Conservation (phyloP, 495 filamentous ascomycete genomes). For the Recurvomyces mirabilis region DNA sequence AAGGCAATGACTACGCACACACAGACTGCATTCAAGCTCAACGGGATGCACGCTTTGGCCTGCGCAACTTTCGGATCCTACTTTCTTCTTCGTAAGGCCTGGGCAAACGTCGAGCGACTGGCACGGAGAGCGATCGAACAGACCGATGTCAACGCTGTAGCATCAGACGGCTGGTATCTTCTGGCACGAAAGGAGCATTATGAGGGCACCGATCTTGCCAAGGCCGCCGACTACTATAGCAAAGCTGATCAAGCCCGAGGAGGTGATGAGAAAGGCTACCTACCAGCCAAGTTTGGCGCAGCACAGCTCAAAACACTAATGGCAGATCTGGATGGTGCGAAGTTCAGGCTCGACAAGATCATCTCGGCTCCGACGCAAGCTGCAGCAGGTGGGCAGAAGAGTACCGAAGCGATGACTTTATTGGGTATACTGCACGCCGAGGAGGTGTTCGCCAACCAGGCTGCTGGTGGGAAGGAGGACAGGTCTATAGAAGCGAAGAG, state of each 20-base stretch:
- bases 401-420: slow-evolving; percentile 79
- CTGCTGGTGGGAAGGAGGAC: slow-evolving; percentile 67
- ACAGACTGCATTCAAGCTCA: slow-evolving; percentile 86
- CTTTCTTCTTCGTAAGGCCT: slow-evolving; percentile 67
- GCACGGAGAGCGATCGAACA: slow-evolving; percentile 88
- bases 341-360: slow-evolving; percentile 87
- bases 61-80: slow-evolving; percentile 82
- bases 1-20: slow-evolving; percentile 90
- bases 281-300: slow-evolving; percentile 85
- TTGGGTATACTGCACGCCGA: slow-evolving; percentile 85
- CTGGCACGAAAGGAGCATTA: slow-evolving; percentile 84
- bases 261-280: slow-evolving; percentile 72
- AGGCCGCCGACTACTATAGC: slow-evolving; percentile 70
- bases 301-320: slow-evolving; percentile 79
- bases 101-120: slow-evolving; percentile 67
- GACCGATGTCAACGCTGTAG: slow-evolving; percentile 89
- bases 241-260: slow-evolving; percentile 82
- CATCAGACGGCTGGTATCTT: slow-evolving; percentile 93
- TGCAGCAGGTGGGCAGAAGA: slow-evolving; percentile 38
- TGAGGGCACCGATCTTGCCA: slow-evolving; percentile 44
- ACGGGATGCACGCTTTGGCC: slow-evolving; percentile 82
- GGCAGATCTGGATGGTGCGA: slow-evolving; percentile 78
- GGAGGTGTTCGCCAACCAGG: slow-evolving; percentile 74
- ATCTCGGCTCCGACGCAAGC: slow-evolving; percentile 49
- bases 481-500: slow-evolving; percentile 72